Percentiles rank a stretch among this genome's conserved stretches.
Conservation (phyloP, 768 basidiomycete genomes). For the Macrolepiota albuminosa region DNA sequence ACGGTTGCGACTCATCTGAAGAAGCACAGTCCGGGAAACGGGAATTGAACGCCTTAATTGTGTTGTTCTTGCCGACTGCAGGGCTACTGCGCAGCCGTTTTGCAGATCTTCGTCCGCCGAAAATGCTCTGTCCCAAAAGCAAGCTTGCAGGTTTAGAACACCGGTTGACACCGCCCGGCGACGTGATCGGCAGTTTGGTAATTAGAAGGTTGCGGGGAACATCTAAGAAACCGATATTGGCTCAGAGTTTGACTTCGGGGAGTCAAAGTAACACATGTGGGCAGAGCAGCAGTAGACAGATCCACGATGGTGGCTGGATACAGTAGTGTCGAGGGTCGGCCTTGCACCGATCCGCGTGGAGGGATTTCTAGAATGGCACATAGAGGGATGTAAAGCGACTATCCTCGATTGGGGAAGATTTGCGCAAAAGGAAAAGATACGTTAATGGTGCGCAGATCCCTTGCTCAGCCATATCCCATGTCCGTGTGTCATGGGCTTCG, state of each 20-base stretch:
- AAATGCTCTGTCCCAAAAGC: neutral
- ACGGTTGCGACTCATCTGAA: neutral
- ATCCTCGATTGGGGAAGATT: conserved; percentile 13
- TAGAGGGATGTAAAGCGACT: conserved; percentile 1
- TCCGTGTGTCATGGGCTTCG: conserved; percentile 14
- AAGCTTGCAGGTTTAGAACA: conserved; percentile 5
- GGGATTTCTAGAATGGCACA: conserved; percentile 9
- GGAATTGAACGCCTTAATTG: neutral
- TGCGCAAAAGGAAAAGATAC: conserved; percentile 13
- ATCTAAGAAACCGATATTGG: conserved; percentile 11
- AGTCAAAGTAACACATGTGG: conserved; percentile 6
- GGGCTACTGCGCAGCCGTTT: neutral
- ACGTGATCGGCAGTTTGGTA: conserved; percentile 19
- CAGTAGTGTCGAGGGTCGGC: neutral
- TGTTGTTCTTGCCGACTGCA: neutral
- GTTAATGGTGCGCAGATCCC: conserved; percentile 12
- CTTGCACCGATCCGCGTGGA: neutral
- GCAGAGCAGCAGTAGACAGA: conserved; percentile 1
- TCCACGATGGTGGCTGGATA: conserved; percentile 3
- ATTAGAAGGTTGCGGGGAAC: conserved; percentile 12
- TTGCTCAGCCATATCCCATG: neutral
- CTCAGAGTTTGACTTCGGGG: conserved; percentile 4
- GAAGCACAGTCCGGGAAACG: neutral
- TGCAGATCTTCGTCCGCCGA: conserved; percentile 9
- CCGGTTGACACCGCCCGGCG: conserved; percentile 11